phyloP scores from a whole-genome alignment of 768 basidiomycete species.

The Mycena crocata region DNA sequence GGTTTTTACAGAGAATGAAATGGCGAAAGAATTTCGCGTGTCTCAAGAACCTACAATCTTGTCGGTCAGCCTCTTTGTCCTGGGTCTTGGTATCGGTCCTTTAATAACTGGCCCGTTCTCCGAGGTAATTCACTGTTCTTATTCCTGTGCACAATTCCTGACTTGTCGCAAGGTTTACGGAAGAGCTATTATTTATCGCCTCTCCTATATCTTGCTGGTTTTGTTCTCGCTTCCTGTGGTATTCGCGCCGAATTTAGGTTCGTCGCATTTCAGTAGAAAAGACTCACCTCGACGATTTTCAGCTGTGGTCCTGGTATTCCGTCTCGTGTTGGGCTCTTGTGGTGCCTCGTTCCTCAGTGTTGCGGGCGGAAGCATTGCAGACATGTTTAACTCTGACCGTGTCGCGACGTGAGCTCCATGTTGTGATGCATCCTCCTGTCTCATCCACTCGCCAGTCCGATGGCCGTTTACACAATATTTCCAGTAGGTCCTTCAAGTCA shows the following conservation, averaged over 20 bases:
- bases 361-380: slow-evolving; percentile 66
- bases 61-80: slow-evolving; percentile 67
- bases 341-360: slow-evolving; percentile 70
- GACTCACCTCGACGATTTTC: not conserved
- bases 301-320: slow-evolving; percentile 71
- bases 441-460: slow-evolving; percentile 48
- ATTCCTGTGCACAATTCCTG: slow-evolving; percentile 41
- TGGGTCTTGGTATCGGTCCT: slow-evolving; percentile 57
- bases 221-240: slow-evolving; percentile 77
- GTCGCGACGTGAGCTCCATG: not conserved
- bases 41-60: slow-evolving; percentile 61
- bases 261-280: slow-evolving; percentile 34
- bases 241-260: slow-evolving; percentile 75
- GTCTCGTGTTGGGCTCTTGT: slow-evolving; percentile 65
- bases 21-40: slow-evolving; percentile 62
- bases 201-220: slow-evolving; percentile 71
- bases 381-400: too few species aligned
- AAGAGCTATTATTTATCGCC: slow-evolving; percentile 68
- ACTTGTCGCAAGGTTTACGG: slow-evolving; percentile 67
- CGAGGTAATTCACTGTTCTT: slow-evolving; percentile 55
- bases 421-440: not conserved
- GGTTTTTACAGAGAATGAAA: slow-evolving; percentile 70
- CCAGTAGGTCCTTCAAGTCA: slow-evolving; percentile 65
- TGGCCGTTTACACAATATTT: slow-evolving; percentile 66
- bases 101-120: slow-evolving; percentile 64